These are phyloP conservation scores for Alternaria triticimaculans DNA, from an alignment of 2,329 filamentous ascomycete species.

Conservation along the genomic window DNA sequence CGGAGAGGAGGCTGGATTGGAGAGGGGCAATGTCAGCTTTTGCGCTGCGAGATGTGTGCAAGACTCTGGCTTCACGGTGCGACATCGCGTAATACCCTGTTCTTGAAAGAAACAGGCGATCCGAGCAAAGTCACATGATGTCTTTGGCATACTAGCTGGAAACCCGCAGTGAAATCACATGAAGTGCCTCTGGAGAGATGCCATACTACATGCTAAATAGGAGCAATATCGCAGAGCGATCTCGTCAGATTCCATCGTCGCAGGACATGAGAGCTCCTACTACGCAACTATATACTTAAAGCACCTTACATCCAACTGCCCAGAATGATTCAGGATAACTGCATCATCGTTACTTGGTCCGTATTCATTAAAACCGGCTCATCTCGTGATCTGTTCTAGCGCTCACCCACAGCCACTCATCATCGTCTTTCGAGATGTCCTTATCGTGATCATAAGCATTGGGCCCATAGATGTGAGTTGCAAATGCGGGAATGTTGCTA, in stretches of 20 bases:
- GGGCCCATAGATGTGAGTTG: background rate
- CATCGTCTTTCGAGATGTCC: background rate
- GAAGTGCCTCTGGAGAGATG: background rate
- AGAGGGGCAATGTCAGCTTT: background rate
- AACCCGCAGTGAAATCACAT: background rate
- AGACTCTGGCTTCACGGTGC: background rate
- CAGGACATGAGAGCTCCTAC: background rate
- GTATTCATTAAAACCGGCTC: background rate
- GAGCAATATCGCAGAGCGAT: background rate
- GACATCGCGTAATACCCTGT: background rate
- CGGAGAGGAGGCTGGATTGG: background rate
- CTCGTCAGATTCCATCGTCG: too few relatives aligned
- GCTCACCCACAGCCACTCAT: background rate
- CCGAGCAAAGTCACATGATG: background rate
- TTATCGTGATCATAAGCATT: background rate
- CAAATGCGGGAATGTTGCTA: background rate
- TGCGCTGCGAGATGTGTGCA: background rate
- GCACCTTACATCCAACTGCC: background rate
- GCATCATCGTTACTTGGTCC: background rate
- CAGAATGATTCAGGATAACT: background rate
- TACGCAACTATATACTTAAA: background rate
- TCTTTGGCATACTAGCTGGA: fast-evolving
- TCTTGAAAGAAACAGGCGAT: background rate
- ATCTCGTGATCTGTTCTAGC: background rate
- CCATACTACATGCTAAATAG: fast-evolving